phyloP scores from a whole-genome alignment of 1,284 basidiomycete genomes.

The Apiotrichum porosum region DNA sequence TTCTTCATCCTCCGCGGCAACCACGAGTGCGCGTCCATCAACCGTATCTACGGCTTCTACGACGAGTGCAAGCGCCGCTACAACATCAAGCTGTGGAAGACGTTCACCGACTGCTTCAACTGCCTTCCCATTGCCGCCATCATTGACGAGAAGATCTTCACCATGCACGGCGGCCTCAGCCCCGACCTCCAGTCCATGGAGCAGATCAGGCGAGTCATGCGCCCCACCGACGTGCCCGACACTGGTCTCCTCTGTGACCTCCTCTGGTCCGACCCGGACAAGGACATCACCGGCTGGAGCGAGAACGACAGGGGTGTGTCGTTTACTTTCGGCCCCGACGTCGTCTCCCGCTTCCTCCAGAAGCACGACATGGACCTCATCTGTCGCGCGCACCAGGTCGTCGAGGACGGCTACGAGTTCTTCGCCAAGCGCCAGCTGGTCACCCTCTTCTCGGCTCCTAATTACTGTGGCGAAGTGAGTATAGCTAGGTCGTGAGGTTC shows the following conservation, averaged over 20 bases:
- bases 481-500: too few relatives aligned
- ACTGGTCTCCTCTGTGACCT: conserved; percentile 94
- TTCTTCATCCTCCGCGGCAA: conserved; percentile 61
- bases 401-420: conserved; percentile 99
- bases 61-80: conserved; percentile 61
- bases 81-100: conserved; percentile 65
- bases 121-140: conserved; percentile 61
- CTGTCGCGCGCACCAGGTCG: conserved; percentile 95
- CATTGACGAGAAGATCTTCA: conserved; percentile 62
- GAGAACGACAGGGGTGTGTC: conserved; percentile 99
- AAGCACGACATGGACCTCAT: conserved; percentile 99
- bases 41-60: conserved; percentile 61
- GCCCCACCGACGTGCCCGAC: conserved; percentile 98
- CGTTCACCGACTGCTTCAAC: conserved; percentile 63
- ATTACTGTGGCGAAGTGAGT: conserved; percentile 80
- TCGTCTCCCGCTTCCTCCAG: conserved; percentile 95
- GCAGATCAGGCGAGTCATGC: conserved; percentile 98
- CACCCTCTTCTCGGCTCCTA: conserved; percentile 95
- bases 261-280: conserved; percentile 98
- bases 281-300: conserved; percentile 98
- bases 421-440: conserved; percentile 97
- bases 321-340: conserved; percentile 82
- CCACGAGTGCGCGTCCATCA: conserved; percentile 60
- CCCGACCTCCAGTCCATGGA: conserved; percentile 99
- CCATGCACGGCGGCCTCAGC: conserved; percentile 56